These are phyloP conservation scores for Penicillium sp. DNA, from an alignment of 2,329 filamentous ascomycete species.

Conservation along the genomic window DNA sequence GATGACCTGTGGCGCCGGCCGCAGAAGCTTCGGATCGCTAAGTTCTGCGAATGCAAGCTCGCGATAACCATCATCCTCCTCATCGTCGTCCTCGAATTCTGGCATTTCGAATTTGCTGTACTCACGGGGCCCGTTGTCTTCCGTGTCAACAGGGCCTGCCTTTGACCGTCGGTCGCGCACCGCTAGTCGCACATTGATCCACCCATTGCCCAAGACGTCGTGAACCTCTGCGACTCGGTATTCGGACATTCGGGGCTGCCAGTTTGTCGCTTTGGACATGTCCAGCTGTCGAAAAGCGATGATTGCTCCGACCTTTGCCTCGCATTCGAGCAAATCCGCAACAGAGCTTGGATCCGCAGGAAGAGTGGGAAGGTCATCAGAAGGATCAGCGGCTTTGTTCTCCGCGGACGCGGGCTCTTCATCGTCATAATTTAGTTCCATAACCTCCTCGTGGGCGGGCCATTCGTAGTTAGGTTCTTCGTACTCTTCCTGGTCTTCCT, in stretches of 20 bases:
- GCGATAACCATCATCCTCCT: conserved; percentile 57
- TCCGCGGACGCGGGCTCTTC: conserved; percentile 12
- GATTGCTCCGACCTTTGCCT: conserved; percentile 36
- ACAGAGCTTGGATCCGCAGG: conserved; percentile 59
- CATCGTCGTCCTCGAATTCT: conserved; percentile 55
- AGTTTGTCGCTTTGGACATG: conserved; percentile 45
- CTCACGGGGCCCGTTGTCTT: conserved; percentile 62
- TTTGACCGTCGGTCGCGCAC: conserved; percentile 60
- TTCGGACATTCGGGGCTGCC: conserved; percentile 45
- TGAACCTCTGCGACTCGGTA: conserved; percentile 63
- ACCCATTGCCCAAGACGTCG: conserved; percentile 50
- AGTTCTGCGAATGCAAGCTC: conserved; percentile 58
- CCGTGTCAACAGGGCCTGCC: conserved; percentile 53
- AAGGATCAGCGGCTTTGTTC: conserved; percentile 9
- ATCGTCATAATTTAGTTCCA: conserved; percentile 42
- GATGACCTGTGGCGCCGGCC: conserved; percentile 30
- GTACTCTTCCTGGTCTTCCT: conserved; percentile 38
- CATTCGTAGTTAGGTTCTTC: conserved; percentile 6
- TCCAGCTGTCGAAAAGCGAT: conserved; percentile 47
- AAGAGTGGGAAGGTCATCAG: conserved; percentile 47
- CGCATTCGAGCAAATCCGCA: conserved; percentile 41
- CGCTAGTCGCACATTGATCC: conserved; percentile 61
- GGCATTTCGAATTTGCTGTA: conserved; percentile 76
- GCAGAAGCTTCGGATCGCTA: conserved; percentile 62
- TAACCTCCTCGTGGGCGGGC: conserved; percentile 4